A percentile compares a stretch with the other conserved stretches of the same genome.
phyloP scores from a whole-genome alignment of 2,329 filamentous ascomycete genomes.

The Seiridium unicorne region DNA sequence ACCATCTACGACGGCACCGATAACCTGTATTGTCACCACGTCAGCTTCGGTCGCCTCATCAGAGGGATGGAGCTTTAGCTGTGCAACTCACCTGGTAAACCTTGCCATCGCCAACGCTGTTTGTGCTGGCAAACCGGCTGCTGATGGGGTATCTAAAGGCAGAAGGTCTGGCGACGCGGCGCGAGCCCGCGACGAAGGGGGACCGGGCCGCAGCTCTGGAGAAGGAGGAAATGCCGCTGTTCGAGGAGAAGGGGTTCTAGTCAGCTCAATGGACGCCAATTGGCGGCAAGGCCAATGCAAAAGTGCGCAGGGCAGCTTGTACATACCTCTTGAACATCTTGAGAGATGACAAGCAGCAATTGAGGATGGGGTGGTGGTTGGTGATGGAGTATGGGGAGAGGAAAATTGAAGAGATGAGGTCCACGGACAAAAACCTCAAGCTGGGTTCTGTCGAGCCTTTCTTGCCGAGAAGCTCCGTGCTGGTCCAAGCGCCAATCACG shows the following conservation, averaged over 20 bases:
- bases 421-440: constrained; percentile 14
- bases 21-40: constrained; percentile 74
- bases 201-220: constrained; percentile 62
- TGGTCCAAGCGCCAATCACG: constrained; percentile 6
- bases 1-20: constrained; percentile 99
- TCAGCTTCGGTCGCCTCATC: constrained; percentile 28
- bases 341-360: constrained; percentile 67
- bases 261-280: constrained; percentile 55
- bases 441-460: constrained; percentile 2
- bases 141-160: constrained; percentile 53
- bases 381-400: constrained; percentile 37
- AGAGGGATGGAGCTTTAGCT: background rate
- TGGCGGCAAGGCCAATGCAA: constrained; percentile 28
- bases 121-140: constrained; percentile 59
- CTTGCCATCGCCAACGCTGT: constrained; percentile 61
- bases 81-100: constrained; percentile 60
- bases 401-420: constrained; percentile 17
- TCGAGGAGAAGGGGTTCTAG: constrained; percentile 26
- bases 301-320: constrained; percentile 25
- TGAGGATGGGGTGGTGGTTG: constrained; percentile 55
- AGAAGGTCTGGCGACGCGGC: constrained; percentile 58
- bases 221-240: constrained; percentile 66
- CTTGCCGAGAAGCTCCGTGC: constrained; percentile 9
- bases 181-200: constrained; percentile 55
- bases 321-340: constrained; percentile 85